These are phyloP conservation scores for Pestalotiopsis sp. DNA, from an alignment of 2,329 filamentous ascomycete genomes.

Conservation along the genomic window DNA sequence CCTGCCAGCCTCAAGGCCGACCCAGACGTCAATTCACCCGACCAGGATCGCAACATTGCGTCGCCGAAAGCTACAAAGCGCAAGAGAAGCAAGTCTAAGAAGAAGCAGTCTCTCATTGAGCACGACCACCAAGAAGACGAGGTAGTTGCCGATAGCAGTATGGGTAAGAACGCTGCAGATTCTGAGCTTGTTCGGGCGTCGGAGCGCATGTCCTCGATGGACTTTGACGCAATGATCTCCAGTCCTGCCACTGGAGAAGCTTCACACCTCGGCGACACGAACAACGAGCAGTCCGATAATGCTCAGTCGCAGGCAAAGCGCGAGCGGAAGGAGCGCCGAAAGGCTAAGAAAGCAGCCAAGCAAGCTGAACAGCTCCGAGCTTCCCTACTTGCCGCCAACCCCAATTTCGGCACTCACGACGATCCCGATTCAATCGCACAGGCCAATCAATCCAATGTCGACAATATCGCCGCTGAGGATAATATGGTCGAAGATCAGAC, in stretches of 20 bases:
- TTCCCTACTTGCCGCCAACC: slow-evolving; percentile 5
- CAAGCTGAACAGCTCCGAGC: not conserved
- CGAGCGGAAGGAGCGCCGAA: slow-evolving; percentile 35
- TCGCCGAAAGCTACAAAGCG: not conserved
- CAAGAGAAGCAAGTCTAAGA: not conserved
- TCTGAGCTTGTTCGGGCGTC: not conserved
- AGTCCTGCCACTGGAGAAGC: not conserved
- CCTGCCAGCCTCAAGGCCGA: not conserved
- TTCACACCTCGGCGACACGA: not conserved
- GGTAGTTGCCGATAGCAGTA: not conserved
- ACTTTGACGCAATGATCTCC: not conserved
- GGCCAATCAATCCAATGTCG: slow-evolving; percentile 9
- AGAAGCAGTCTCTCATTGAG: not conserved
- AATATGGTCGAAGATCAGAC: slow-evolving; percentile 8
- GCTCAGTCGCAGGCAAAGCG: slow-evolving; percentile 4
- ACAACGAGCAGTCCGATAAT: not conserved
- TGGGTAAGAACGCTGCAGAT: not conserved
- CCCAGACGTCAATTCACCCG: not conserved
- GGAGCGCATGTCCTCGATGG: slow-evolving; percentile 6
- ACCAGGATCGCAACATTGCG: not conserved
- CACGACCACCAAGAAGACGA: not conserved
- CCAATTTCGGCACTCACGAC: slow-evolving; percentile 7
- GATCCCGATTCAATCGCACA: not conserved
- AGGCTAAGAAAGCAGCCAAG: slow-evolving; percentile 42
- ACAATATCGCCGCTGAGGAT: slow-evolving; percentile 1